Evolutionary conservation across 257 asterid species (phyloP).

Genomic region (Rhazya stricta): DNA sequence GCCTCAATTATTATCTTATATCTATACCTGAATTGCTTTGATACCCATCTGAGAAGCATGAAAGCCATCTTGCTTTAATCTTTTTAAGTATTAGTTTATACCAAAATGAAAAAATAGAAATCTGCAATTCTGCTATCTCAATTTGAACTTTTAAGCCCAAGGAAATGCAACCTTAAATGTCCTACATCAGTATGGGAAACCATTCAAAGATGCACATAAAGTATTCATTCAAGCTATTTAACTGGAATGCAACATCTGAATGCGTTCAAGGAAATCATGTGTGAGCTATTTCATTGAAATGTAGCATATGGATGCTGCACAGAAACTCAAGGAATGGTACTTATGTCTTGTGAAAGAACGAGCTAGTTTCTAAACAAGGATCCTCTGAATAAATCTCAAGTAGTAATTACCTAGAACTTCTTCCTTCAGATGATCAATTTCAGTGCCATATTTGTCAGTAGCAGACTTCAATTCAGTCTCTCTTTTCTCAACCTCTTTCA

Average conservation of each 20-base stretch:
- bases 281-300: neutral
- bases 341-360: neutral
- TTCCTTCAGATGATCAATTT: slow-evolving; percentile 56
- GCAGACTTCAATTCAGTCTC: slow-evolving; percentile 62
- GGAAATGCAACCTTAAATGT: neutral
- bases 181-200: neutral
- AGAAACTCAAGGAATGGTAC: neutral
- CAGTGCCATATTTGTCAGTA: slow-evolving; percentile 49
- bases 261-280: neutral
- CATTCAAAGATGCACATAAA: neutral
- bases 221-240: neutral
- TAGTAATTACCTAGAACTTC: slow-evolving; percentile 55
- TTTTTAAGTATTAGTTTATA: neutral
- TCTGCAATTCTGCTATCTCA: neutral
- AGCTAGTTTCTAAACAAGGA: neutral
- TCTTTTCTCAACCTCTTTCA: slow-evolving; percentile 54
- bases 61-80: neutral
- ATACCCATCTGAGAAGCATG: neutral
- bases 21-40: neutral
- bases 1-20: neutral
- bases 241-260: neutral
- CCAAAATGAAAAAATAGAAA: neutral
- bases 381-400: neutral
- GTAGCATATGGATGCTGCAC: neutral
- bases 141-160: neutral